These are phyloP conservation scores for Xylaria sp. DNA, from an alignment of 495 filamentous ascomycete species.

Conservation along the genomic window DNA sequence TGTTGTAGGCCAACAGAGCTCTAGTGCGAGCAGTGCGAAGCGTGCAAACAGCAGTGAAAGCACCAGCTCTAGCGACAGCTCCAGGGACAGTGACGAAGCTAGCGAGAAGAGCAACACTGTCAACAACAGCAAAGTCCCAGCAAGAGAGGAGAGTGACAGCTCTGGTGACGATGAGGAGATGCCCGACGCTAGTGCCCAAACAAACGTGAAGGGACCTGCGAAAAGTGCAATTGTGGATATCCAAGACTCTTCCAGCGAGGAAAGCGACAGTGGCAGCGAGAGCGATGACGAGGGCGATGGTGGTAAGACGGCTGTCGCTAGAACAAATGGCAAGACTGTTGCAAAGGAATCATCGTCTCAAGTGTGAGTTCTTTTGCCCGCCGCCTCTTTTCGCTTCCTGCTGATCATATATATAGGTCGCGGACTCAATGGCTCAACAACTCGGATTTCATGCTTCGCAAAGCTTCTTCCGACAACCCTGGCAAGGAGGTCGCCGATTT, in stretches of 20 bases:
- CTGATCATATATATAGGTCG: conserved; percentile 30
- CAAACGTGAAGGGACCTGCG: background rate
- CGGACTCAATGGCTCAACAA: conserved; percentile 34
- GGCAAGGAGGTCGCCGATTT: conserved; percentile 43
- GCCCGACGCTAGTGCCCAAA: conserved; percentile 15
- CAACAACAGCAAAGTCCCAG: background rate
- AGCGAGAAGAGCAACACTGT: background rate
- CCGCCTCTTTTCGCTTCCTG: background rate
- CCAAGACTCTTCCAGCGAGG: conserved; percentile 25
- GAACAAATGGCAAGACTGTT: conserved; percentile 33
- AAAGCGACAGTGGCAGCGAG: conserved; percentile 38
- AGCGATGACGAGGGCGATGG: conserved; percentile 40
- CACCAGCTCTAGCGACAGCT: conserved; percentile 34
- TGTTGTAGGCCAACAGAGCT: conserved; percentile 19
- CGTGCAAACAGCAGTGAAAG: conserved; percentile 37
- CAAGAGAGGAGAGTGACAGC: conserved; percentile 25
- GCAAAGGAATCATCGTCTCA: conserved; percentile 22
- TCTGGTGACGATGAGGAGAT: conserved; percentile 28
- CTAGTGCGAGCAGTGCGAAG: conserved; percentile 23
- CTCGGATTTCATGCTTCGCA: conserved; percentile 46
- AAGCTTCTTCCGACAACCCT: conserved; percentile 42
- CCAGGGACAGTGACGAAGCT: conserved; percentile 25
- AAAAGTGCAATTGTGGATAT: background rate
- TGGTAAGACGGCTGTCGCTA: conserved; percentile 36
- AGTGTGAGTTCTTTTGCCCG: conserved; percentile 27